Evolutionary conservation across 495 filamentous ascomycete species (phyloP), one percentile per base, ranked within the genome.

Genomic region (Bathelium albidoporum): DNA sequence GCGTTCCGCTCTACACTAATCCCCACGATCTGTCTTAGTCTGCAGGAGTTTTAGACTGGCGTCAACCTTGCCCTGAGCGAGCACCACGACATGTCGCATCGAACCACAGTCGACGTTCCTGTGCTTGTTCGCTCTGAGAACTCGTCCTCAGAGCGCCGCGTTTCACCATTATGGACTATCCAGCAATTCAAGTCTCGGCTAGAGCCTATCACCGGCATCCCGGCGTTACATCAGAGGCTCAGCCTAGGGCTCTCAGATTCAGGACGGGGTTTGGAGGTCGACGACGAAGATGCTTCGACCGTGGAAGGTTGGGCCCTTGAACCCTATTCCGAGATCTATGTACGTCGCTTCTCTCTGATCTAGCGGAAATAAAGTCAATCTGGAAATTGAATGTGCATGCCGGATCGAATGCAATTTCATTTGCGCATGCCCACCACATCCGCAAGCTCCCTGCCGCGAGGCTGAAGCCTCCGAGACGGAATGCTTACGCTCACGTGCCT

Each of bases 101-200:
- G 81, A 65, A 82, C 84, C 20, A 85, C 90, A 69, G 78, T 83
- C 49, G 94, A 97, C 75, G 81, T 98, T 34, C 88, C 91, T 64
- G 83, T 97, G 69, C 81, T 87, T 64, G 87, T 98, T 73, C 86
- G 83, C 62, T 91, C 90, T 53, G 83, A 90, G 44, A 85, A 87
- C 71, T 77, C 85, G 22, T 79, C 80, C 32, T 89, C 89, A 36
- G 94, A 98, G 72, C 87, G 93, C 59, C 88, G 94, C 67, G 83
- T 97, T 73, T 91, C 89, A 10, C 92, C 93, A 2, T 89, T 92
- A 69, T 98, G 95, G 94, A 88, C 87, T 63, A 88, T 98, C 69
- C 74, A 82, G 32, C 87, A 91, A 69, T 81, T 97, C 62, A 97
- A 95, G 75, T 75, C 79, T 26, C 96, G 95, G 76, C 84, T 98